Base-by-base conservation (phyloP, 75 land plant genomes). In the Isoetes taiwanensis region DNA sequence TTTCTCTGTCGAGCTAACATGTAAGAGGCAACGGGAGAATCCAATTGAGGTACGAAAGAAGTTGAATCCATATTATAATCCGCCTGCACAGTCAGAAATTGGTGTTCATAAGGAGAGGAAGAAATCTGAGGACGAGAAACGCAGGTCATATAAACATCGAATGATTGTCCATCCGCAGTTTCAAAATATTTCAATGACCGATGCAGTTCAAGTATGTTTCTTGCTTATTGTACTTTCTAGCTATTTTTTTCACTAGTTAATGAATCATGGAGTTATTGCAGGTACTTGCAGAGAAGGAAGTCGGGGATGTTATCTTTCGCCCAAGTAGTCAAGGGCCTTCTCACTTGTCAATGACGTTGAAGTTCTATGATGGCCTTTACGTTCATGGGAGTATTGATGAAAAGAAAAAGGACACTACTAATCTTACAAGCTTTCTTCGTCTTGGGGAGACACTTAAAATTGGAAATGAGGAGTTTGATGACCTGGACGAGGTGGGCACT, bases 151-250 rank as follows among this genome's bases (percentile, higher is more conserved):
- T 52, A 91, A 83, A 62, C 80, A 82, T 17, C 74, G 97, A 54
- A 86, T 87, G 97, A 91, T 91, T 41, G 85, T 83, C 34, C 97
- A 91, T 69, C 97, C 97, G 3, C 72, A 86, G 3, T 91, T 91
- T 57, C 88, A 78, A 63, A 91, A 91, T 63, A 63, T 78, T 3
- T 81, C 97, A 37, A 70, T 69, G 27, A 75, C 74, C 50, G 97
- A 86, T 67, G 94, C 97, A n/a, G 79, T 70, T 55, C 61, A 83
- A 88, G 97, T 91, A 41, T 37, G 39, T 37, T 37, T 10, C 14
- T 14, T 10, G 14, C 14, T 37, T 37, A 37, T 14, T 10, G 9
- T 37, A 10, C 12, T 37, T 37, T 14, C 39, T 37, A 10, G 11
- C 12, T 4, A 50, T 20, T 21, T 54, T 25, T 24, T 29, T 5